Evolutionary conservation across 352 stramenopile species (phyloP).

Genomic region (Pythium monospermum): DNA sequence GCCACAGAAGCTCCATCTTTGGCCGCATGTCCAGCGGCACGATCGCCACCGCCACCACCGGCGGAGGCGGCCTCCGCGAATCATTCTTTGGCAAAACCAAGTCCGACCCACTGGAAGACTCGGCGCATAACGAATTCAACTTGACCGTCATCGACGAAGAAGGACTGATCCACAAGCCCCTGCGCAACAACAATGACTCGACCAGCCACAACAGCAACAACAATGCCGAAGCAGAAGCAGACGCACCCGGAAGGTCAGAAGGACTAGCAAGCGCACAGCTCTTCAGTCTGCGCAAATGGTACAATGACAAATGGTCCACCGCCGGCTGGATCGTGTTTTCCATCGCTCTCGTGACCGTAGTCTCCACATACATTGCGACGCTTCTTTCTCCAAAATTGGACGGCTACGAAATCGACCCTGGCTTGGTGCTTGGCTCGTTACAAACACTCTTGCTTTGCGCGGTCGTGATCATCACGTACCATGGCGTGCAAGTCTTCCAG

Average conservation of each 20-base stretch:
- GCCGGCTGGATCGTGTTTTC: slow-evolving; percentile 40
- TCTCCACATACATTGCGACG: slow-evolving; percentile 36
- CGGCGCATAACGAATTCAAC: slow-evolving; percentile 63
- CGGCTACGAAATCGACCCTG: slow-evolving; percentile 83
- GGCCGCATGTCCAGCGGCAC: slow-evolving; percentile 20
- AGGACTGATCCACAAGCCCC: slow-evolving; percentile 52
- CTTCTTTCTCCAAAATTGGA: slow-evolving; percentile 44
- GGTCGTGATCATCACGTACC: slow-evolving; percentile 76
- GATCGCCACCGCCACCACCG: background rate
- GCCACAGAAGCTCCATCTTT: slow-evolving; percentile 26
- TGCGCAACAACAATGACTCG: slow-evolving; percentile 54
- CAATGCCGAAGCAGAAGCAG: no score
- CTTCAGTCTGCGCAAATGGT: background rate
- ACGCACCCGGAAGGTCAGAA: no score
- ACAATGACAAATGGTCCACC: slow-evolving; percentile 29
- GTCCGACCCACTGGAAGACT: slow-evolving; percentile 54
- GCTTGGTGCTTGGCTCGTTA: slow-evolving; percentile 69
- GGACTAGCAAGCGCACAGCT: no score
- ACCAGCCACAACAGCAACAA: background rate
- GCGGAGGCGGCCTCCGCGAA: slow-evolving; percentile 34
- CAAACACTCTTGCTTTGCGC: slow-evolving; percentile 63
- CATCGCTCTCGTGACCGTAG: slow-evolving; percentile 32
- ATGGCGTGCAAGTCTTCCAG: slow-evolving; percentile 72
- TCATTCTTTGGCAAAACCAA: slow-evolving; percentile 52
- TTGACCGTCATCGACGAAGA: slow-evolving; percentile 74